Base-by-base conservation (phyloP, 768 basidiomycete species). In the Hygrophoropsis aurantiaca region DNA sequence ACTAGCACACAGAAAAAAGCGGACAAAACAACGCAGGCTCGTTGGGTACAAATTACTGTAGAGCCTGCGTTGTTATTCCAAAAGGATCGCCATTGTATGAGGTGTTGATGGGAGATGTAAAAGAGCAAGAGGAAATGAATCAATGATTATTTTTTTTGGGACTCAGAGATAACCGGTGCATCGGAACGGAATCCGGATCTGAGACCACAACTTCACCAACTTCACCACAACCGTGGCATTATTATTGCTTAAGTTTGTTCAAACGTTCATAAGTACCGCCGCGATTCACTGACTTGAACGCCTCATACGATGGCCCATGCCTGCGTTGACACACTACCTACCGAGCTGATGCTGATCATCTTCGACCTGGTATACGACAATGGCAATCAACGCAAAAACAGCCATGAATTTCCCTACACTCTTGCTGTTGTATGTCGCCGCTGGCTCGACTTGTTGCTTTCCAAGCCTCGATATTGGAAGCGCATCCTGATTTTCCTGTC, bases 11-110 rank as follows among this genome's bases (percentile, higher is more conserved):
- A 26, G 46, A 5, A 45, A 46, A 44, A 40, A 44, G 44, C 26
- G 8, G 15, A 26, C 36, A 11, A 37, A 42, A 61, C 48, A 56
- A 57, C 48, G 51, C 55, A 57, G 53, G 59, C 51, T 54, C 47
- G 42, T 50, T 46, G 16, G 46, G 51, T 25, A 32, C 42, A 38
- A 27, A 30, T n/a, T 34, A 47, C 54, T 49, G 58, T 57, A 60
- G 61, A 60, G 60, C 66, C 74, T 75, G 67, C 70, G 71, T 71
- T 71, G 75, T 72, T 74, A 82, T 58, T 66, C 70, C 62, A 71
- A 65, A 65, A 81, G 70, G 58, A 77, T 65, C 71, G 71, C 73
- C 79, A 82, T 82, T 55, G 56, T 59, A 48, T 41, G 32, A 11
- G 47, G 55, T 35, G 51, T 51, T n/a, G 48, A 46, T 49, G 49